phyloP scores from a whole-genome alignment of 495 filamentous ascomycete genomes.

The Talaromyces thailandensis region DNA sequence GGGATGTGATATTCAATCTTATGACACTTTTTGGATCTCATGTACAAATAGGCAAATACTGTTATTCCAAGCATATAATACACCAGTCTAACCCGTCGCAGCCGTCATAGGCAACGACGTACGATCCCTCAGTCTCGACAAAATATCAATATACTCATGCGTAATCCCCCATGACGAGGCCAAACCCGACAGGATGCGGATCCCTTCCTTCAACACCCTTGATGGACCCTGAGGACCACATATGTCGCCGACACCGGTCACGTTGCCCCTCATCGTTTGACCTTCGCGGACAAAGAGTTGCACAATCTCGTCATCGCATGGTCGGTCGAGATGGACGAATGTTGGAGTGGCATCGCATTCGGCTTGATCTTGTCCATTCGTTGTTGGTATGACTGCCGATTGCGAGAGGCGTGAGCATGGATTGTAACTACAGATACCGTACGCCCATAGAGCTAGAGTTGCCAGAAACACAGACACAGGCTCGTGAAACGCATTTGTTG shows the following conservation, averaged over 20 bases:
- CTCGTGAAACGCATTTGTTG: constrained; percentile 41
- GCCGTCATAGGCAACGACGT: background rate
- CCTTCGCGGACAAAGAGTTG: constrained; percentile 43
- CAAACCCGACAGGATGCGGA: constrained; percentile 27
- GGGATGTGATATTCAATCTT: background rate
- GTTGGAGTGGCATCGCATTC: constrained; percentile 14
- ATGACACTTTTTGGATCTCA: background rate
- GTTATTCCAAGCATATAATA: background rate
- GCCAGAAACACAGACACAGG: constrained; percentile 38
- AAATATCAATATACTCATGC: constrained; percentile 20
- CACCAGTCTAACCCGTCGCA: background rate
- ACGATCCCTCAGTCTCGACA: constrained; percentile 20
- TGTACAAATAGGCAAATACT: background rate
- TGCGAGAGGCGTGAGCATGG: background rate
- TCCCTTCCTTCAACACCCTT: constrained; percentile 30
- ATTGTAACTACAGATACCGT: constrained; percentile 24
- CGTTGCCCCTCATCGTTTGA: constrained; percentile 33
- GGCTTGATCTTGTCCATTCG: background rate
- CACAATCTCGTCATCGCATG: constrained; percentile 45
- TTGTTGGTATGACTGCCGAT: background rate
- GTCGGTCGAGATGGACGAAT: constrained; percentile 41
- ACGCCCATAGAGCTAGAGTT: constrained; percentile 44
- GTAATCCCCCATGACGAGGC: constrained; percentile 29
- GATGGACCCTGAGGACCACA: constrained; percentile 33
- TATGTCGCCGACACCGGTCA: constrained; percentile 43